These are phyloP conservation scores for Fusarium sp. DNA, from an alignment of 2,329 filamentous ascomycete species.

Conservation along the genomic window DNA sequence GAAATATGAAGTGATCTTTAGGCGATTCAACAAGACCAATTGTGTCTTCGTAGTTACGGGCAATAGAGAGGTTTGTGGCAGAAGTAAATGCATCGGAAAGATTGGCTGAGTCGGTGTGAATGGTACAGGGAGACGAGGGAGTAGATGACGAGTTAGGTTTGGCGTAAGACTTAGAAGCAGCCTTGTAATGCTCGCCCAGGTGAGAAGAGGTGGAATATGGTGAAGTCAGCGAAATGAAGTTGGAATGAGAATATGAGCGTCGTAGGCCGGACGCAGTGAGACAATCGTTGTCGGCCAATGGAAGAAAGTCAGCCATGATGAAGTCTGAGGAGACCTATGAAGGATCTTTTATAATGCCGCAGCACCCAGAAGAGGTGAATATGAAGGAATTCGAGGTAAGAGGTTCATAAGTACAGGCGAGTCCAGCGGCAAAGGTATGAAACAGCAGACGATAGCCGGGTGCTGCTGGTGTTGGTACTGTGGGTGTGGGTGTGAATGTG, in stretches of 20 bases:
- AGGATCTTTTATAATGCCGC: slow-evolving; percentile 40
- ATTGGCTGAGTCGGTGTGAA: slow-evolving; percentile 64
- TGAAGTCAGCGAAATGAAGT: slow-evolving; percentile 58
- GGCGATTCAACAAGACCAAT: slow-evolving; percentile 57
- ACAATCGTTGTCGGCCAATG: slow-evolving; percentile 67
- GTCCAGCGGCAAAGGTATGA: background rate
- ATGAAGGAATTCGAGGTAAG: slow-evolving; percentile 16
- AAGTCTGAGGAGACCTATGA: slow-evolving; percentile 28
- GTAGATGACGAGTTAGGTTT: slow-evolving; percentile 64
- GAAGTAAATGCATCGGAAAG: slow-evolving; percentile 72
- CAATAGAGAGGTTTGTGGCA: slow-evolving; percentile 71
- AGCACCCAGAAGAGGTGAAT: slow-evolving; percentile 32
- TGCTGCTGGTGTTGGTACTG: slow-evolving; percentile 16
- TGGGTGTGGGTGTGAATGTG: slow-evolving; percentile 28
- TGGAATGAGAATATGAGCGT: slow-evolving; percentile 55
- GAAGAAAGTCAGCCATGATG: slow-evolving; percentile 67
- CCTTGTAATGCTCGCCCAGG: slow-evolving; percentile 60
- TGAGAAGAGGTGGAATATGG: slow-evolving; percentile 60
- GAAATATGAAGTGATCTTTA: slow-evolving; percentile 61
- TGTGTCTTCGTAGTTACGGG: slow-evolving; percentile 64
- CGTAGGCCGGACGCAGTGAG: slow-evolving; percentile 67
- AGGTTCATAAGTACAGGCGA: slow-evolving; percentile 37
- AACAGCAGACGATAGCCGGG: slow-evolving; percentile 32
- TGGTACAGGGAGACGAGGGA: slow-evolving; percentile 53
- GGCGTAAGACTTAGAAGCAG: slow-evolving; percentile 56